These are phyloP conservation scores for Thyridium curvatum DNA, from an alignment of 2,329 filamentous ascomycete species.

Conservation along the genomic window DNA sequence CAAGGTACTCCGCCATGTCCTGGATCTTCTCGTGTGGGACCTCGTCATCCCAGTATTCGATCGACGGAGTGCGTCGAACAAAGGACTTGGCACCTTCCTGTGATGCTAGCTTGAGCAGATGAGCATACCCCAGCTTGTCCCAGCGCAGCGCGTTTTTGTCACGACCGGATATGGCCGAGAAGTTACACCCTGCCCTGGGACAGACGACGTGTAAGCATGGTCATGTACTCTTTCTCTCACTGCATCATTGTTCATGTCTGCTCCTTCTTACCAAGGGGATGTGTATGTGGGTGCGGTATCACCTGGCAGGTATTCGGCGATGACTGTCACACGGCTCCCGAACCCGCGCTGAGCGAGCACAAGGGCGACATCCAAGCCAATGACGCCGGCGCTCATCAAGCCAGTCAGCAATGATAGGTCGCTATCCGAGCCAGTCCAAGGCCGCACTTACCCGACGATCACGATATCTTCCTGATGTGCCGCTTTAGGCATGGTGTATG, in stretches of 20 bases:
- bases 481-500: no score
- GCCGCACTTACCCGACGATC: no score
- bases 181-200: constrained; percentile 35
- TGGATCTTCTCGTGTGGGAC: constrained; percentile 31
- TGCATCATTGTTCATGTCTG: no score
- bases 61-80: constrained; percentile 27
- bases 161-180: constrained; percentile 34
- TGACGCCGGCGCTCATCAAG: constrained; percentile 25
- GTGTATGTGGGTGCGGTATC: constrained; percentile 31
- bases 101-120: constrained; percentile 26
- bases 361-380: constrained; percentile 30
- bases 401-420: no score
- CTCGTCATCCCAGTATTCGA: constrained; percentile 33
- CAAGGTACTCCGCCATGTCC: constrained; percentile 30
- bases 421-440: no score
- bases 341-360: constrained; percentile 26
- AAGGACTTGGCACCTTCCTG: constrained; percentile 21
- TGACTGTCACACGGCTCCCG: constrained; percentile 23
- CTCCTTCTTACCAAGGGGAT: constrained; percentile 31
- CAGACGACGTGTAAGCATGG: not conserved
- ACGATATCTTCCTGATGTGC: no score
- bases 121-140: constrained; percentile 31
- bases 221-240: no score
- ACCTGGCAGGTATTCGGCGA: constrained; percentile 33
- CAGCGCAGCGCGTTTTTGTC: constrained; percentile 33